Percentiles rank a stretch among this genome's conserved stretches.
Evolutionary conservation across 306 rosid species (phyloP).

Genomic region (Oxytropis ochrocephala): DNA sequence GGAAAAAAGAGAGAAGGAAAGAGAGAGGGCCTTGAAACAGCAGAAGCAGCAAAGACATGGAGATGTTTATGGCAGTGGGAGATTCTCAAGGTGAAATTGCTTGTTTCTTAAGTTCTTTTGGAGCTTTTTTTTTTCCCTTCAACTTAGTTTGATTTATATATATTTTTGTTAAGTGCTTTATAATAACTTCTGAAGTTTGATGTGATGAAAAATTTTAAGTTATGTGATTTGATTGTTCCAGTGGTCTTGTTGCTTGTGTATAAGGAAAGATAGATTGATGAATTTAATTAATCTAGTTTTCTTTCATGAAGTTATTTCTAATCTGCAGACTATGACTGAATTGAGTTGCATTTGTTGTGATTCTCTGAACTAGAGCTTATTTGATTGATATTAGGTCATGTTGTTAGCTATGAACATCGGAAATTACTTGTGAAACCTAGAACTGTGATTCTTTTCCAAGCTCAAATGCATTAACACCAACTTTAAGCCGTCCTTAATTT

Average conservation of each 20-base stretch:
- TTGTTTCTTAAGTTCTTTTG: not conserved
- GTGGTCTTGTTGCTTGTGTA: not conserved
- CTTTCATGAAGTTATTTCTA: not conserved
- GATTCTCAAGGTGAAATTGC: slow-evolving; percentile 37
- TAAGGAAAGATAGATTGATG: not conserved
- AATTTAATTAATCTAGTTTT: slow-evolving; percentile 3
- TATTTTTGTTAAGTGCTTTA: not conserved
- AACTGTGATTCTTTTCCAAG: not conserved
- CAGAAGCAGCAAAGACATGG: slow-evolving; percentile 30
- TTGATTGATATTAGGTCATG: not conserved
- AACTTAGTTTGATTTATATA: no score
- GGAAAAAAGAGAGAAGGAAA: slow-evolving; percentile 78
- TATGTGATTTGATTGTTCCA: not conserved
- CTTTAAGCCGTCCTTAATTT: not conserved
- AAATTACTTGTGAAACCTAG: not conserved
- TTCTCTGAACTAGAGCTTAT: not conserved
- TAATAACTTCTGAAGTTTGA: not conserved
- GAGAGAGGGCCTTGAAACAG: slow-evolving; percentile 47
- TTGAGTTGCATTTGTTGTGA: not conserved
- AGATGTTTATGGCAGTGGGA: slow-evolving; percentile 23
- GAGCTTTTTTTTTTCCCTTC: no score
- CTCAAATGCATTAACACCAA: not conserved
- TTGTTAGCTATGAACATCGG: not conserved
- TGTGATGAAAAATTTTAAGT: not conserved
- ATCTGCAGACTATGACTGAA: not conserved